A percentile compares a stretch with the other conserved stretches of the same genome.
These are phyloP conservation scores for Chalciporus piperatus DNA, from an alignment of 768 basidiomycete species.

Conservation along the genomic window DNA sequence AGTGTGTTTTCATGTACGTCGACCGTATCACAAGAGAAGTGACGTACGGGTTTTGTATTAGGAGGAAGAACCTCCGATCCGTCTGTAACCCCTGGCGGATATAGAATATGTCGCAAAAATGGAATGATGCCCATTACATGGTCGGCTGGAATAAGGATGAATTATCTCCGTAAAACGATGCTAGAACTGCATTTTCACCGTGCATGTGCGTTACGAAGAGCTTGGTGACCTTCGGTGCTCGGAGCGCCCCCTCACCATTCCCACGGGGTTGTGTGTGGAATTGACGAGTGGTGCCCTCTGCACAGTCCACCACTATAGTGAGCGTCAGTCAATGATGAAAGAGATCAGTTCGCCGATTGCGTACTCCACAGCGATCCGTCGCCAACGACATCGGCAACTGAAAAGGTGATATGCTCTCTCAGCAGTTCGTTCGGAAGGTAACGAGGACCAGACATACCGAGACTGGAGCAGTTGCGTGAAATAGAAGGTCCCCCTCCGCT, in stretches of 20 bases:
- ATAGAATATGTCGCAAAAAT: slow-evolving; percentile 59
- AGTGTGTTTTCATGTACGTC: background rate
- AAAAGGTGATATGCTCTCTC: slow-evolving; percentile 1
- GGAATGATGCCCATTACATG: slow-evolving; percentile 75
- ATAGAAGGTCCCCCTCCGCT: slow-evolving; percentile 74
- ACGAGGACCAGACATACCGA: slow-evolving; percentile 29
- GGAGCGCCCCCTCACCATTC: slow-evolving; percentile 32
- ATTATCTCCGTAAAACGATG: too few species aligned
- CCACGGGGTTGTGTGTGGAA: slow-evolving; percentile 52
- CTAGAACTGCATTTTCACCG: slow-evolving; percentile 40
- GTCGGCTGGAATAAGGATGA: slow-evolving; percentile 45
- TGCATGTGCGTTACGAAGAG: slow-evolving; percentile 89
- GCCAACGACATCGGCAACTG: slow-evolving; percentile 52
- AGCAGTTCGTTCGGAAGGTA: background rate
- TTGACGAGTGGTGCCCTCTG: slow-evolving; percentile 75
- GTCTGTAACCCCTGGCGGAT: slow-evolving; percentile 34
- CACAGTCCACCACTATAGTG: slow-evolving; percentile 73
- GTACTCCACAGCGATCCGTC: slow-evolving; percentile 68
- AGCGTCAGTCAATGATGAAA: slow-evolving; percentile 1
- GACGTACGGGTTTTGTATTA: slow-evolving; percentile 13
- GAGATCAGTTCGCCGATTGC: slow-evolving; percentile 14
- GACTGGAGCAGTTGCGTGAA: slow-evolving; percentile 74
- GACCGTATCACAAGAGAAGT: background rate
- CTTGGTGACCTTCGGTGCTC: slow-evolving; percentile 51
- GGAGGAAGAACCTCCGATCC: slow-evolving; percentile 6